Conservation (phyloP, 1,284 basidiomycete species). For the Mrakiaceae sp. region DNA sequence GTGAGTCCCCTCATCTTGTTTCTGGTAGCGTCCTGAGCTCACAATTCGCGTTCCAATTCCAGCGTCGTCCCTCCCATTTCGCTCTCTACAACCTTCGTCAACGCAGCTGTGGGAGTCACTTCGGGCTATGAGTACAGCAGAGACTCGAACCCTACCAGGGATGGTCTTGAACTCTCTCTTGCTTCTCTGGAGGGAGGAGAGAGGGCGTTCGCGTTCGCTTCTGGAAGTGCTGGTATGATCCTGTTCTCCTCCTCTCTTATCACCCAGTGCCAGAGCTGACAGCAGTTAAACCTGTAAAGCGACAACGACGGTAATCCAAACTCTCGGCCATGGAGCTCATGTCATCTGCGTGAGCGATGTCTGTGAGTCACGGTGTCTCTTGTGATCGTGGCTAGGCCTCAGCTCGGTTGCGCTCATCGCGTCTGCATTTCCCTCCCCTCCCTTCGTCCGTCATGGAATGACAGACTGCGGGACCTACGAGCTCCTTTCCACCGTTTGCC, state of each 20-base stretch:
- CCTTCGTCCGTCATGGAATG: not conserved
- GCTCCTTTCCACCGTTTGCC: not conserved
- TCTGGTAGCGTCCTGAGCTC: no score
- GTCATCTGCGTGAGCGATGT: not conserved
- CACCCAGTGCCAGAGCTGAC: no score
- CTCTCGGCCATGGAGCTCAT: not conserved
- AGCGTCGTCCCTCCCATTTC: not conserved
- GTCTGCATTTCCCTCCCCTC: no score
- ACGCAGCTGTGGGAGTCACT: not conserved
- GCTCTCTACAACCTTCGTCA: not conserved
- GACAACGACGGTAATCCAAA: not conserved
- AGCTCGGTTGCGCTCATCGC: no score
- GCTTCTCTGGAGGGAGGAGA: conserved; percentile 62
- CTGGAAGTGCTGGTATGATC: conserved; percentile 76
- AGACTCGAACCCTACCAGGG: conserved; percentile 78
- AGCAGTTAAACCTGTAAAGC: no score
- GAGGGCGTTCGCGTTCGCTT: conserved; percentile 66
- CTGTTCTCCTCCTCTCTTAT: conserved; percentile 67
- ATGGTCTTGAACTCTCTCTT: conserved; percentile 57
- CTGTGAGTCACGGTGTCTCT: not conserved
- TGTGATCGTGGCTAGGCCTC: not conserved
- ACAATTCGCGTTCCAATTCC: no score
- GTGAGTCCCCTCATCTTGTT: no score
- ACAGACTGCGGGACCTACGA: not conserved
- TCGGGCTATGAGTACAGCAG: conserved; percentile 51